A percentile compares a stretch with the other conserved stretches of the same genome.
These are phyloP conservation scores for Sanguinoderma infundibulare DNA, from an alignment of 1,284 basidiomycete species.

Conservation along the genomic window DNA sequence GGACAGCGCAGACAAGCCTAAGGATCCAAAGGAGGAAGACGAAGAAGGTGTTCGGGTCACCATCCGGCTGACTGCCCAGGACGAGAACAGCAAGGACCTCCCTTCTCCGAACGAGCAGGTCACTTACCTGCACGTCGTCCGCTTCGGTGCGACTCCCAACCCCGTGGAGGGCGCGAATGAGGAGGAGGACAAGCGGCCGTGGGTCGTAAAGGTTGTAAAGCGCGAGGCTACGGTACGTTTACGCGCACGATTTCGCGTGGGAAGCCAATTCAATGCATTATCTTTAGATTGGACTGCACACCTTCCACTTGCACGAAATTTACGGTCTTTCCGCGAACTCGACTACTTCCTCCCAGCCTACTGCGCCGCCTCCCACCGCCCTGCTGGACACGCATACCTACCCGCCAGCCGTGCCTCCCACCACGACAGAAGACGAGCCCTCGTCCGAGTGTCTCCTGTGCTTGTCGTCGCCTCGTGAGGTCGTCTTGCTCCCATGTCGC, in stretches of 20 bases:
- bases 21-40: constrained; percentile 51
- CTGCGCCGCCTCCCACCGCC: constrained; percentile 42
- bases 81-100: constrained; percentile 69
- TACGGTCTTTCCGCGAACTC: constrained; percentile 80
- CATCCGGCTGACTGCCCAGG: constrained; percentile 78
- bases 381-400: constrained; percentile 29
- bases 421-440: constrained; percentile 66
- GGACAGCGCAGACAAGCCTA: constrained; percentile 42
- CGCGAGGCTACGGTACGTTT: constrained; percentile 78
- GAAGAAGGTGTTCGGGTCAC: constrained; percentile 75
- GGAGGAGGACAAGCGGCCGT: constrained; percentile 58
- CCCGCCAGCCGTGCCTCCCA: constrained; percentile 49
- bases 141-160: constrained; percentile 54
- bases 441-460: constrained; percentile 90
- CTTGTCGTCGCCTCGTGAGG: constrained; percentile 83
- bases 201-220: constrained; percentile 90
- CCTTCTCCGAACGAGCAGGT: constrained; percentile 79
- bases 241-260: constrained; percentile 17
- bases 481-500: constrained; percentile 87
- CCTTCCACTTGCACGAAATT: constrained; percentile 92
- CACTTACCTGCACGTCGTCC: constrained; percentile 85
- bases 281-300: constrained; percentile 80
- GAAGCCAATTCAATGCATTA: constrained; percentile 4
- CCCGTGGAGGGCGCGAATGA: constrained; percentile 34
- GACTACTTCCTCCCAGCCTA: constrained; percentile 43